Base-by-base conservation (phyloP, 2,329 filamentous ascomycete species). In the Rhinocladiella mackenziei region DNA sequence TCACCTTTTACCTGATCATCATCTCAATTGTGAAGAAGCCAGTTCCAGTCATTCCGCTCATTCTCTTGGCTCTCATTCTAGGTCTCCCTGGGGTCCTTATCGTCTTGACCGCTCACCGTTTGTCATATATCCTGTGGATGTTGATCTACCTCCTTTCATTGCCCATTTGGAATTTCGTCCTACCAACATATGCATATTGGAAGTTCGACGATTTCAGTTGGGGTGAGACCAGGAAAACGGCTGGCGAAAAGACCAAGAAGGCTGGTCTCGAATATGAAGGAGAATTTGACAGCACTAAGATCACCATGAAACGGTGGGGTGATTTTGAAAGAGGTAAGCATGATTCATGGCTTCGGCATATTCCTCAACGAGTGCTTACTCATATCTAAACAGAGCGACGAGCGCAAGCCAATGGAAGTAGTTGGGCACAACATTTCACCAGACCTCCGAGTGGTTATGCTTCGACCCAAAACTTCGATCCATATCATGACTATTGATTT, bases 201-300 rank as follows among this genome's bases (percentile, higher is more conserved):
- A 97, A 98, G 71, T 98, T 98, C 64, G 92, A 98, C 65, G 92
- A 98, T 72, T 98, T 98, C 74, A 94, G 86, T 45, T 98, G 92
- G 92, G 92, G 92, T 60, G 94, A 98, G 54, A 98, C 92, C 43
- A 81, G 92, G 51, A 94, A 97, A 78, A 95, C 91, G 29, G 86
- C 83, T 0, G 89, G 89, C 19, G 91, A 95, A 62, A 87, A 85
- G 71, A 83, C 80, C 10, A 89, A 91, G 73, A 92, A 91, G 70
- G 86, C 78, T 2, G 86, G 87, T 22, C 81, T 89, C 51, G 89
- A 91, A 60, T 84, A 84, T 53, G 88, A 96, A 67, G 92, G 92
- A 53, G 92, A 97, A 67, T 98, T 98, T 60, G 94, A 98, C 67
- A 94, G 86, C 66, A 94, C 84, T 67, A 94, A 96, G 78, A 98